phyloP scores from a whole-genome alignment of 1,284 basidiomycete species.

The Melanopsichium pennsylvanicum region DNA sequence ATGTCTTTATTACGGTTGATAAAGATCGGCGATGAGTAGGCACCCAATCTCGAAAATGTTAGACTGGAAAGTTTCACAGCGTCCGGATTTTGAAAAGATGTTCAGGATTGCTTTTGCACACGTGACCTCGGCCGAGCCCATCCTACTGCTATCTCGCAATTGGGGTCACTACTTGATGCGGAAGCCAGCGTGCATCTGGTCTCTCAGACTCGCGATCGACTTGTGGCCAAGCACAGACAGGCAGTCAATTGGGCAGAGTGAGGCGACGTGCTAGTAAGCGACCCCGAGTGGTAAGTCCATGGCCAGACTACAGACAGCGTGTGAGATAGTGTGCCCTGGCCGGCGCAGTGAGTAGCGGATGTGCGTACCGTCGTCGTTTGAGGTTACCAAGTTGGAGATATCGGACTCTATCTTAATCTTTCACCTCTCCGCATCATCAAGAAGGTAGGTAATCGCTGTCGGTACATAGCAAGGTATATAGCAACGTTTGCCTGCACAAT shows the following conservation, averaged over 20 bases:
- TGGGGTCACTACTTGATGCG: no score
- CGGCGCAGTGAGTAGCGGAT: neutral
- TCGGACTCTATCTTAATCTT: constrained; percentile 27
- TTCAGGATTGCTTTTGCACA: neutral
- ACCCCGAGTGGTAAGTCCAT: no score
- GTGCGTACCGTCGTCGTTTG: constrained; percentile 13
- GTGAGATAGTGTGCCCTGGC: neutral
- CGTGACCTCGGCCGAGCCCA: constrained; percentile 31
- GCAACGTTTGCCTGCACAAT: constrained; percentile 2
- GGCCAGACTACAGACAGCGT: no score
- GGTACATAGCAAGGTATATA: constrained; percentile 20
- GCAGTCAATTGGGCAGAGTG: neutral
- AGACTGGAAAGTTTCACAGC: neutral
- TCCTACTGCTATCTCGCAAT: no score
- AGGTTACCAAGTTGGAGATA: constrained; percentile 21
- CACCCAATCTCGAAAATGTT: neutral
- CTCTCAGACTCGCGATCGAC: neutral
- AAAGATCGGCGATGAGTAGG: constrained; percentile 14
- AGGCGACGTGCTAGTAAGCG: neutral
- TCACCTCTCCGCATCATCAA: constrained; percentile 52
- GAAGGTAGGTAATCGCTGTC: constrained; percentile 43
- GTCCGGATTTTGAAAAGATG: no score
- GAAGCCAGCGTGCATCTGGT: no score
- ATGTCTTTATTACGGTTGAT: neutral
- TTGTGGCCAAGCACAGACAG: neutral